Percentiles rank a stretch among this genome's conserved stretches.
These are phyloP conservation scores for Teratosphaeria epicoccoides DNA, from an alignment of 2,329 filamentous ascomycete species.

Conservation along the genomic window DNA sequence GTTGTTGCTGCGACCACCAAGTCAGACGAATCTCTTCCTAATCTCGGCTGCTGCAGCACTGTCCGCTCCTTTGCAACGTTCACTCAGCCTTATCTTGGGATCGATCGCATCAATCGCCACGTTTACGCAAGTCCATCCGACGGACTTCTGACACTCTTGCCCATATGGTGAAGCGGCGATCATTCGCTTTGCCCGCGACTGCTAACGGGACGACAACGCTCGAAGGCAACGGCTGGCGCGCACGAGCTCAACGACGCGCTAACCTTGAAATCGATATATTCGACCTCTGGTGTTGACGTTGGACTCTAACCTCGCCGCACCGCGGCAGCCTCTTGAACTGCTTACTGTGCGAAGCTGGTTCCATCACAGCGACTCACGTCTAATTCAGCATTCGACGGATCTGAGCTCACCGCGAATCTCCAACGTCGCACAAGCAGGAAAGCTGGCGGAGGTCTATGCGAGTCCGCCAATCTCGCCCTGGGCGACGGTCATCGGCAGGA, in stretches of 20 bases:
- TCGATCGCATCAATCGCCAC: constrained; percentile 4
- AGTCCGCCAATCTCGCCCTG: constrained; percentile 23
- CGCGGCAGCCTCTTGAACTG: background rate
- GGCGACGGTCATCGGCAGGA: constrained; percentile 17
- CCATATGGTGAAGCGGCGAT: background rate
- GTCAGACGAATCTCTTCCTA: background rate
- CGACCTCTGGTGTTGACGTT: background rate
- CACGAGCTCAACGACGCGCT: background rate
- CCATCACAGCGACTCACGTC: background rate
- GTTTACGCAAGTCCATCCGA: background rate
- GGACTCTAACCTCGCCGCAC: background rate
- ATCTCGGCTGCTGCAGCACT: background rate
- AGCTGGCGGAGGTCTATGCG: constrained; percentile 24
- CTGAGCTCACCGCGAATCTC: background rate
- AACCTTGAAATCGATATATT: background rate
- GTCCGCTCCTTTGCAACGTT: constrained; percentile 6
- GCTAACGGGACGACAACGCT: background rate
- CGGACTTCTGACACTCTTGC: background rate
- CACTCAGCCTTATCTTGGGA: constrained; percentile 3
- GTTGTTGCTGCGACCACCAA: constrained; percentile 1
- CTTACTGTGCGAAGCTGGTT: background rate
- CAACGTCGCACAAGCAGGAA: background rate
- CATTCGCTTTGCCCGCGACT: background rate
- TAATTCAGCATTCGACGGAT: background rate
- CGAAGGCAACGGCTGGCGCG: background rate